These are phyloP conservation scores for Rickenella mellea DNA, from an alignment of 768 basidiomycete species.

Conservation along the genomic window DNA sequence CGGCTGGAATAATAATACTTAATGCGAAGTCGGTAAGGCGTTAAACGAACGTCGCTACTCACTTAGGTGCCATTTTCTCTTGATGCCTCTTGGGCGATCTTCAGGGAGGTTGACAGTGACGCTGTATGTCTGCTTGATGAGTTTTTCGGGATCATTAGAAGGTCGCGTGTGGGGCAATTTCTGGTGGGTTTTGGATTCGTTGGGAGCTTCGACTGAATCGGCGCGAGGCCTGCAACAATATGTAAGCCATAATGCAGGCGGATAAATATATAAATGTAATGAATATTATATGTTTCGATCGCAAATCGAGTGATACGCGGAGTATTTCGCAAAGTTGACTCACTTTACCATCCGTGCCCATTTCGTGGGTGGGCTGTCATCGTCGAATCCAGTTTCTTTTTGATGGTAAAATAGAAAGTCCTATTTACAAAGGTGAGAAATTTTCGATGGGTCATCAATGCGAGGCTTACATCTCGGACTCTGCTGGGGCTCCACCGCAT, in stretches of 20 bases:
- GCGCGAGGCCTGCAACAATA: too few species aligned
- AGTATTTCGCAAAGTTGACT: conserved; percentile 10
- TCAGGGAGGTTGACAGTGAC: conserved; percentile 38
- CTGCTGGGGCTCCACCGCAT: conserved; percentile 84
- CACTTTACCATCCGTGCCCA: conserved; percentile 72
- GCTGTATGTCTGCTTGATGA: conserved; percentile 48
- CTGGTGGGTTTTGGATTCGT: too few species aligned
- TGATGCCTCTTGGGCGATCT: conserved; percentile 30
- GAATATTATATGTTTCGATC: not conserved
- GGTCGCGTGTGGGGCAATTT: not conserved
- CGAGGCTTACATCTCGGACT: conserved; percentile 36
- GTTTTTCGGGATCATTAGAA: conserved; percentile 24
- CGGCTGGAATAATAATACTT: conserved; percentile 36
- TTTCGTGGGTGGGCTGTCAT: conserved; percentile 44
- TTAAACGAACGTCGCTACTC: conserved; percentile 12
- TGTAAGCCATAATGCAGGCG: too few species aligned
- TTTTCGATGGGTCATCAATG: not conserved
- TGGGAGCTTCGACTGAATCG: too few species aligned
- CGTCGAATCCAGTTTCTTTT: conserved; percentile 34
- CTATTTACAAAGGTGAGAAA: conserved; percentile 17
- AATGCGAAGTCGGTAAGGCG: not conserved
- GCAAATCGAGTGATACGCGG: not conserved
- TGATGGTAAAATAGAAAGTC: conserved; percentile 52
- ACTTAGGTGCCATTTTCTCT: conserved; percentile 47
- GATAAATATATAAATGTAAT: not conserved